These are phyloP conservation scores for Aspergillus sparsus DNA, from an alignment of 495 filamentous ascomycete species.

Conservation along the genomic window DNA sequence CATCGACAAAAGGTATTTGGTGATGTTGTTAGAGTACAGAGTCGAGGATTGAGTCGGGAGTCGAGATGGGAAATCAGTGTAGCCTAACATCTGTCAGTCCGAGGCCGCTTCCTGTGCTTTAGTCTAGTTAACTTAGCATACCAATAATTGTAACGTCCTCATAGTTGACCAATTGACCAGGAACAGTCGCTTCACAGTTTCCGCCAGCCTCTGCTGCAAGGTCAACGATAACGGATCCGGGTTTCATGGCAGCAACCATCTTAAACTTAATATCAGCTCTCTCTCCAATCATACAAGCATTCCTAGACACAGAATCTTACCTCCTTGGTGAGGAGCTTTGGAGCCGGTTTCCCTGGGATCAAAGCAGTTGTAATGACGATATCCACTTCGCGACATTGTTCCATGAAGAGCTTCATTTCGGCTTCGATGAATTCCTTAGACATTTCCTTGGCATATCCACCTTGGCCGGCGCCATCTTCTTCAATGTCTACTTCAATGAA, in stretches of 20 bases:
- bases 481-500: constrained; percentile 83
- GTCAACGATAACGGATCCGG: constrained; percentile 78
- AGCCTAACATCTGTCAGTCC: constrained; percentile 48
- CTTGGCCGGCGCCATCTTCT: constrained; percentile 78
- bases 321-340: constrained; percentile 73
- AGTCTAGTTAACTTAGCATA: constrained; percentile 32
- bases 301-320: constrained; percentile 13
- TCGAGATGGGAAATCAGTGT: constrained; percentile 78
- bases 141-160: constrained; percentile 80
- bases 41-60: constrained; percentile 80
- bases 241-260: constrained; percentile 79
- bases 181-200: constrained; percentile 74
- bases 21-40: constrained; percentile 85
- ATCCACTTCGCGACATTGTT: constrained; percentile 80
- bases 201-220: constrained; percentile 79
- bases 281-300: not conserved
- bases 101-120: not conserved
- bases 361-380: constrained; percentile 83
- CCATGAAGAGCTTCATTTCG: constrained; percentile 82
- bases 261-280: constrained; percentile 9
- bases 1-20: constrained; percentile 78
- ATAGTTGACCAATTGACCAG: constrained; percentile 65
- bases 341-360: constrained; percentile 74
- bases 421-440: constrained; percentile 85
- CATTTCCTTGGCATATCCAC: constrained; percentile 86